Percentiles rank a stretch among this genome's conserved stretches.
Conservation (phyloP, 106 monocot species). For the Triglochin maritima region DNA sequence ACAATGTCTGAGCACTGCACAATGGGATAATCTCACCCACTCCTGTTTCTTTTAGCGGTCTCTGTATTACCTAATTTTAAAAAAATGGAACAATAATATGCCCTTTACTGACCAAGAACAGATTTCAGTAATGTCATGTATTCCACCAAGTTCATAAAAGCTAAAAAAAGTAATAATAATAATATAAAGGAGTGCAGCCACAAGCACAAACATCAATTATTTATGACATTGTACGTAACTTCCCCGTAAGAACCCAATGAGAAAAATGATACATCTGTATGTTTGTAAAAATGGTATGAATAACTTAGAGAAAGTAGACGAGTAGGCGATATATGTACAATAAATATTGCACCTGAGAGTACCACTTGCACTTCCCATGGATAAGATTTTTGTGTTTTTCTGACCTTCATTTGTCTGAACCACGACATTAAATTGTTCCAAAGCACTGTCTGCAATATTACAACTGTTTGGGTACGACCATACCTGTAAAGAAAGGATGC, state of each 20-base stretch:
- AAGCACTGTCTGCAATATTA: slow-evolving; percentile 35
- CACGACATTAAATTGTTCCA: slow-evolving; percentile 36
- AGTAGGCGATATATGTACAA: not conserved
- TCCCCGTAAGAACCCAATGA: no score
- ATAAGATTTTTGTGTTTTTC: slow-evolving; percentile 24
- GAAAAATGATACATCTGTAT: not conserved
- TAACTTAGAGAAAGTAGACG: not conserved
- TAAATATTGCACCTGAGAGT: slow-evolving; percentile 26
- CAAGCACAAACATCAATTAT: not conserved
- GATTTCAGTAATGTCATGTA: no score
- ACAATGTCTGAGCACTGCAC: no score
- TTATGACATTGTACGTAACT: not conserved
- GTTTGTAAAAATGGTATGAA: not conserved
- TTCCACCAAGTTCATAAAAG: no score
- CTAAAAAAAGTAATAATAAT: not conserved
- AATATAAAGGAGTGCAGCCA: not conserved
- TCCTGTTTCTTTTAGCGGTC: no score
- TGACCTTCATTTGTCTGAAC: slow-evolving; percentile 56
- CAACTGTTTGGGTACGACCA: slow-evolving; percentile 38
- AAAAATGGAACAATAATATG: no score
- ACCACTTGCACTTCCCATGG: slow-evolving; percentile 34
- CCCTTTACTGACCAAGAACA: no score
- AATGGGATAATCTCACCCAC: no score
- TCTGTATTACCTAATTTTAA: no score
- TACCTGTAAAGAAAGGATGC: slow-evolving; percentile 27